A percentile compares a stretch with the other conserved stretches of the same genome.
phyloP scores from a whole-genome alignment of 1,284 basidiomycete genomes.

The Fomitopsis schrenkii region DNA sequence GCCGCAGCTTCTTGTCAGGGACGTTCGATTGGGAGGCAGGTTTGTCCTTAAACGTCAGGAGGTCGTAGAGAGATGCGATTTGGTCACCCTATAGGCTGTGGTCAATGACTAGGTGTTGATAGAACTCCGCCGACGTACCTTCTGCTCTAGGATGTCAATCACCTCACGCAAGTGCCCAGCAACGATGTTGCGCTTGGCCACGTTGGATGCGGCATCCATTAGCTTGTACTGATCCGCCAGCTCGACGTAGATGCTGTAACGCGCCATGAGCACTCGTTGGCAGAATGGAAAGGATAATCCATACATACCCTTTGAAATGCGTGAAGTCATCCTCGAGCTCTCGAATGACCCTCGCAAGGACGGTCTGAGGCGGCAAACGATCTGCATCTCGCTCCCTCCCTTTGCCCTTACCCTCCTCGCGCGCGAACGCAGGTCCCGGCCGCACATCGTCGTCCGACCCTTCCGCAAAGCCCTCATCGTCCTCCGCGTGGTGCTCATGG shows the following conservation, averaged over 20 bases:
- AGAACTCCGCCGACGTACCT: conserved; percentile 42
- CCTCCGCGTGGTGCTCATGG: conserved; percentile 14
- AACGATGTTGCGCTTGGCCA: conserved; percentile 73
- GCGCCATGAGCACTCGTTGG: not conserved
- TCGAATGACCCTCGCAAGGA: conserved; percentile 71
- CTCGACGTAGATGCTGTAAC: conserved; percentile 75
- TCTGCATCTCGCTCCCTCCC: conserved; percentile 29
- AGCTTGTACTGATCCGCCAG: conserved; percentile 87
- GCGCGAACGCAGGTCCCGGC: not conserved
- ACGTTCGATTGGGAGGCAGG: conserved; percentile 34
- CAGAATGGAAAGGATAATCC: not conserved
- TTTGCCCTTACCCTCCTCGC: conserved; percentile 9
- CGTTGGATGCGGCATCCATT: conserved; percentile 80
- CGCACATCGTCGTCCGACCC: conserved; percentile 33
- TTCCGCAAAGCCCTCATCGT: conserved; percentile 48
- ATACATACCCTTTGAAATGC: conserved; percentile 79
- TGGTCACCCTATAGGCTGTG: conserved; percentile 70
- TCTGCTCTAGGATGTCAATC: conserved; percentile 84
- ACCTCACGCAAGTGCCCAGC: conserved; percentile 86
- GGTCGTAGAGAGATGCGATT: conserved; percentile 79
- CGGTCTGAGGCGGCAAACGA: conserved; percentile 74
- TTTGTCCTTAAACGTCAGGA: conserved; percentile 72
- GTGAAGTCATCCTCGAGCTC: conserved; percentile 90
- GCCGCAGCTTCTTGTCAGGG: conserved; percentile 12
- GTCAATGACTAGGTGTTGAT: not conserved